Percentiles rank a stretch among this genome's conserved stretches.
Evolutionary conservation across 1,139 yeast genomes (phyloP).

Genomic region (Nakaseomyces nivariensis): DNA sequence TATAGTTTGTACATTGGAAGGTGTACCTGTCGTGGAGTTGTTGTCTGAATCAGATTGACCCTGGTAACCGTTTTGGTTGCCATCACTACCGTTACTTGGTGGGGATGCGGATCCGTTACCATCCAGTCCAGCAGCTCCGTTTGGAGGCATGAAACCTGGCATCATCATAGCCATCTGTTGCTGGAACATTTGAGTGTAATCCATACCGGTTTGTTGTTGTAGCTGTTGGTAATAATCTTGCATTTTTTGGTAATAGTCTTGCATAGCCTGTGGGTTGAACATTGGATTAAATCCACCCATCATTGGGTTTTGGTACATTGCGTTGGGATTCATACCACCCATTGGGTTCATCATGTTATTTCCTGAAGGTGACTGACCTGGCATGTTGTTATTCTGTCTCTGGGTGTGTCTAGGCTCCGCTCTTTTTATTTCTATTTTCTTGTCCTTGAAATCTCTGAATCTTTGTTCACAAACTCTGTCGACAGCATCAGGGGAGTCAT

Average conservation of each 20-base stretch:
- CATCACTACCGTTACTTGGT: neutral
- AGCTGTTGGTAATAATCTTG: conserved; percentile 65
- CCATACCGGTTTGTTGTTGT: conserved; percentile 39
- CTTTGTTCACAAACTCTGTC: conserved; percentile 82
- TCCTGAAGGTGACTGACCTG: conserved; percentile 7
- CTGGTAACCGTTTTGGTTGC: neutral
- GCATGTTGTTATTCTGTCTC: conserved; percentile 28
- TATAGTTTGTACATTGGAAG: conserved; percentile 24
- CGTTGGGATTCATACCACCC: conserved; percentile 12
- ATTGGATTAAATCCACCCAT: conserved; percentile 60
- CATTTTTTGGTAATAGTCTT: conserved; percentile 81
- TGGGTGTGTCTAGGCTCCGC: conserved; percentile 88
- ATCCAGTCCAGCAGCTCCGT: conserved; percentile 10
- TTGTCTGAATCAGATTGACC: neutral
- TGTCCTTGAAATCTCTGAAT: conserved; percentile 76
- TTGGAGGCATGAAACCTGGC: conserved; percentile 38
- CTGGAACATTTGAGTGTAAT: conserved; percentile 31
- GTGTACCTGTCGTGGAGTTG: neutral
- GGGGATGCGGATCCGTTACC: neutral
- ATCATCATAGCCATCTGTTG: conserved; percentile 41
- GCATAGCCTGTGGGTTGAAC: conserved; percentile 77
- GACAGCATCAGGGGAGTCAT: conserved; percentile 91
- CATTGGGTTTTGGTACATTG: conserved; percentile 28
- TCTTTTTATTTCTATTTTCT: conserved; percentile 88
- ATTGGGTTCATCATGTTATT: conserved; percentile 14